A percentile compares a stretch with the other conserved stretches of the same genome.
phyloP scores from a whole-genome alignment of 495 filamentous ascomycete genomes.

The Daldinia vernicosa region DNA sequence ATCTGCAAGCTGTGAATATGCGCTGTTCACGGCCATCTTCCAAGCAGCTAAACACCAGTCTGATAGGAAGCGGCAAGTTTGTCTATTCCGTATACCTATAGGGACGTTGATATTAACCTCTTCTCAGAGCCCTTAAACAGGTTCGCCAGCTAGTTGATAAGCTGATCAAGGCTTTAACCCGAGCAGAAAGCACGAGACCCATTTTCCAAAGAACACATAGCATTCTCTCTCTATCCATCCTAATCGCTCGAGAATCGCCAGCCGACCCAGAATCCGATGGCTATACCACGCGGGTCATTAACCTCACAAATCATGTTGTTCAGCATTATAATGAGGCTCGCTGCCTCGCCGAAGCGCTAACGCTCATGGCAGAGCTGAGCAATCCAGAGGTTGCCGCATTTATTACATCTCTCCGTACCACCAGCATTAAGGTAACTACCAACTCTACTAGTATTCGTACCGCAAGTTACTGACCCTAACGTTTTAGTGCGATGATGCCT shows the following conservation, averaged over 20 bases:
- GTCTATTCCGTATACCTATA: neutral
- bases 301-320: slow-evolving; percentile 47
- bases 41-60: slow-evolving; percentile 44
- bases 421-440: slow-evolving; percentile 16
- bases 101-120: slow-evolving; percentile 6
- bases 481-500: slow-evolving; percentile 7
- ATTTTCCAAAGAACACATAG: slow-evolving; percentile 16
- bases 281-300: slow-evolving; percentile 36
- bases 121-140: slow-evolving; percentile 46
- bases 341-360: slow-evolving; percentile 44
- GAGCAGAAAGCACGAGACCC: slow-evolving; percentile 15
- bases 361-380: slow-evolving; percentile 37
- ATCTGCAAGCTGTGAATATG: slow-evolving; percentile 44
- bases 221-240: slow-evolving; percentile 7
- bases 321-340: slow-evolving; percentile 46
- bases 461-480: slow-evolving; percentile 3
- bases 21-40: slow-evolving; percentile 45
- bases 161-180: slow-evolving; percentile 9
- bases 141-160: slow-evolving; percentile 27
- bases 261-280: neutral
- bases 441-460: neutral
- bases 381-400: slow-evolving; percentile 5
- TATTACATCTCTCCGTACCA: slow-evolving; percentile 1
- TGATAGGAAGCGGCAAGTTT: slow-evolving; percentile 46
- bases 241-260: slow-evolving; percentile 2